Evolutionary conservation across 2,329 filamentous ascomycete species (phyloP), one percentile per base, ranked within the genome.

Genomic region (Colletotrichum limetticola): DNA sequence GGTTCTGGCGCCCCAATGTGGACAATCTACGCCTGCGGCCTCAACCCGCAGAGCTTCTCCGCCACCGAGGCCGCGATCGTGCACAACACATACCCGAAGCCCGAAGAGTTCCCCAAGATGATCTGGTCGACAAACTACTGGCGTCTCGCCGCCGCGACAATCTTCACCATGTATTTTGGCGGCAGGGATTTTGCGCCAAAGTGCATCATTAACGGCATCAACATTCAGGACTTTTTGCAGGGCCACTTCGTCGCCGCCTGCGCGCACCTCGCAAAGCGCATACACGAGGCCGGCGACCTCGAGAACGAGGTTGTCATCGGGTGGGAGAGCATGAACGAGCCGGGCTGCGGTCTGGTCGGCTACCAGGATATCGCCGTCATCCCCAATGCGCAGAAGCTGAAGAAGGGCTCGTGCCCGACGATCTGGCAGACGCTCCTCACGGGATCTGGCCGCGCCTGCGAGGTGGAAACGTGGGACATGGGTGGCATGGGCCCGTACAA

Each of bases 111-210:
- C 76, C 97, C 97, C 28, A 98, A 98, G 85, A 99, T 99, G 97
- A 96, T 98, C 71, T 99, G 97, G 97, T 95, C 96, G 19, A 98
- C 97, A 64, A 99, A 99, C 81, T 99, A 99, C 82, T 93, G 91
- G 74, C 91, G 97, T 28, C 87, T 98, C 62, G 95, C 93, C 3
- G 94, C 93, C 62, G 94, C 95, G 76, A 95, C 95, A 58, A 95
- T 98, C 77, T 98, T 98, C 81, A 98, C 96, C 0, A 85, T 98
- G 64, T 99, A 98, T 85, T 99, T 97, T 81, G 95, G 89, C 9
- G 97, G 97, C 46, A 91, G 88, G 75, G 94, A 97, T 78, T 98
- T 98, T 85, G 94, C 97, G 1, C 97, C 97, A 4, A 98, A 98
- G 79, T 98, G 96, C 76, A 93, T 98, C 76, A 96, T 99, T 68